Percentiles rank a stretch among this genome's conserved stretches.
Conservation (phyloP, 2,329 filamentous ascomycete genomes). For the Apiospora phragmitis region DNA sequence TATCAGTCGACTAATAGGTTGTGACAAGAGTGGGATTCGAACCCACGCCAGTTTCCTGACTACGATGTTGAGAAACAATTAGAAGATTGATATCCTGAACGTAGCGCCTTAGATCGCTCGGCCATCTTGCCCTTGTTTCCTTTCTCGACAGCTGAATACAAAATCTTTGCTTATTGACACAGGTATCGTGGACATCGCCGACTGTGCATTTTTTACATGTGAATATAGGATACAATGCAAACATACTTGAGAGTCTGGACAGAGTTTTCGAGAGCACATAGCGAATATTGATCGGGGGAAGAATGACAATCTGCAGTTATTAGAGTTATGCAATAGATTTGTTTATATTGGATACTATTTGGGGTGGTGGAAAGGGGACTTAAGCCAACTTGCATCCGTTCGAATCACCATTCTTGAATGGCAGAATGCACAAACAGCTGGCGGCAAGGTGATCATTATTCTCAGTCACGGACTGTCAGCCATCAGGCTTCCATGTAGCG, state of each 20-base stretch:
- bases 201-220: neutral
- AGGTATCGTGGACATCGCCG: neutral
- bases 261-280: neutral
- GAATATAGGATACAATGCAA: neutral
- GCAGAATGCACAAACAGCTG: too few species aligned
- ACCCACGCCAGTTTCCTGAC: slow-evolving; percentile 8
- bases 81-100: neutral
- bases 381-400: too few species aligned
- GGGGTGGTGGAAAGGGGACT: too few species aligned
- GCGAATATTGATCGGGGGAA: neutral
- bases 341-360: too few species aligned
- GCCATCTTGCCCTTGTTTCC: neutral
- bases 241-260: neutral
- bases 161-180: neutral
- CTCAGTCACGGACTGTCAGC: too few species aligned
- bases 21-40: slow-evolving; percentile 8
- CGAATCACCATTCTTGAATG: too few species aligned
- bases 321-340: too few species aligned
- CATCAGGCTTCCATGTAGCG: too few species aligned
- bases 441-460: too few species aligned
- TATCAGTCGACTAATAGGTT: neutral
- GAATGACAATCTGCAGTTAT: too few species aligned
- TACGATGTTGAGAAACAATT: neutral
- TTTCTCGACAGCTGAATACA: neutral
- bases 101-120: slow-evolving; percentile 7